Conservation (phyloP, 2,329 filamentous ascomycete genomes). For the Ascochyta koolunga region DNA sequence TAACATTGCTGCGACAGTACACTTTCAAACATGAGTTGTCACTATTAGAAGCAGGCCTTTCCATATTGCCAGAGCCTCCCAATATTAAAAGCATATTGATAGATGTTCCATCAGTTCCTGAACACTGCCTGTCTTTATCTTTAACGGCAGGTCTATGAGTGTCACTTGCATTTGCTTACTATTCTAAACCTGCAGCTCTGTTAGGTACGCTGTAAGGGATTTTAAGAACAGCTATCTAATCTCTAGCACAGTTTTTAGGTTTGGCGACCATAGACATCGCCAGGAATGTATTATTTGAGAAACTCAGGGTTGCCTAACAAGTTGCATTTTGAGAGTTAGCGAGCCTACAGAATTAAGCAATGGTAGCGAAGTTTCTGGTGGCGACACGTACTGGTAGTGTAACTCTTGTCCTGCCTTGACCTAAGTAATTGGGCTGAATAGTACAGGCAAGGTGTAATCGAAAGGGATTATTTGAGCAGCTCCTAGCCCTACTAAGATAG, state of each 20-base stretch:
- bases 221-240: not conserved
- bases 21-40: not conserved
- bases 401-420: not conserved
- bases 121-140: not conserved
- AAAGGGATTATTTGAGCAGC: slow-evolving; percentile 1
- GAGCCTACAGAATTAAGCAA: not conserved
- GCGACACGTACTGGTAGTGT: not conserved
- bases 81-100: not conserved
- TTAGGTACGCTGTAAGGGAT: not conserved
- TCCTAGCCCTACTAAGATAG: not conserved
- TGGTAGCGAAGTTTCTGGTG: not conserved
- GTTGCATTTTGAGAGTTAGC: not conserved
- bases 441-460: not conserved
- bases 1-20: not conserved
- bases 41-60: not conserved
- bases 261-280: not conserved
- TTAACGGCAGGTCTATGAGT: not conserved
- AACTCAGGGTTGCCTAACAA: slow-evolving; percentile 1
- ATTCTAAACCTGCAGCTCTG: not conserved
- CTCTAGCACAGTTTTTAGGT: not conserved
- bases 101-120: not conserved
- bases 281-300: not conserved
- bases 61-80: not conserved
- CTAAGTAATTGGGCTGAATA: not conserved
- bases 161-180: not conserved